Evolutionary conservation across 495 filamentous ascomycete species (phyloP), one percentile per base, ranked within the genome.

Genomic region (Penicillium manginii): DNA sequence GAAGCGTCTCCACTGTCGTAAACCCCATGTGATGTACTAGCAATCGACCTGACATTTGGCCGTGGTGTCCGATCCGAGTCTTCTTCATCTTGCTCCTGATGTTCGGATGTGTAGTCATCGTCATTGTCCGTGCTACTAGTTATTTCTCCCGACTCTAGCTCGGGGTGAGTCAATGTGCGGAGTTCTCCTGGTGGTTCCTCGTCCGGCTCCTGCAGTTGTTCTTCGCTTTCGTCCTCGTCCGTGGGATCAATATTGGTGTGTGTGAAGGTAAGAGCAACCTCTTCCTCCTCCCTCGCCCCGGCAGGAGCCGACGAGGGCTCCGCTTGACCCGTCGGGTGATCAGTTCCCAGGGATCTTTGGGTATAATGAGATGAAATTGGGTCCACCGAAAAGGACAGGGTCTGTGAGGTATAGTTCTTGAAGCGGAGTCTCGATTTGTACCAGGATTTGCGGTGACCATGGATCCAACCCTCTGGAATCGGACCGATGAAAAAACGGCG

Each of bases 401-500:
- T 71, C 39, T 80, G 74, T 7, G 83, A 83, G n/a, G 81, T 81
- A 63, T 87, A 86, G 49, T 86, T 82, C 40, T 63, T 78, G 43
- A 84, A 72, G 42, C 70, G 77, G 1, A 88, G 58, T 37, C 84
- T 74, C 48, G 76, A 73, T 59, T 70, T 78, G 66, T 86, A 88
- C 86, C 86, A 88, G 14, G 82, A 77, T 50, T 85, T 84, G 46
- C 84, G 80, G 68, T 88, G 83, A 53, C 78, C 82, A 52, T 86
- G 86, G 49, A 88, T 74, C 86, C 86, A 89, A 51, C 85, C 86
- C 60, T 84, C 81, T 4, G 86, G 86, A 35, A 89, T 85, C 19
- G 86, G 86, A 9, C 86, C 86, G 60, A 89, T 87, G 69, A 89
- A 89, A 65, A 81, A 83, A 33, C 86, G 79, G 23, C 84, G 76